phyloP scores from a whole-genome alignment of 805 yeast species.

The Ogataea nitratoaversa region DNA sequence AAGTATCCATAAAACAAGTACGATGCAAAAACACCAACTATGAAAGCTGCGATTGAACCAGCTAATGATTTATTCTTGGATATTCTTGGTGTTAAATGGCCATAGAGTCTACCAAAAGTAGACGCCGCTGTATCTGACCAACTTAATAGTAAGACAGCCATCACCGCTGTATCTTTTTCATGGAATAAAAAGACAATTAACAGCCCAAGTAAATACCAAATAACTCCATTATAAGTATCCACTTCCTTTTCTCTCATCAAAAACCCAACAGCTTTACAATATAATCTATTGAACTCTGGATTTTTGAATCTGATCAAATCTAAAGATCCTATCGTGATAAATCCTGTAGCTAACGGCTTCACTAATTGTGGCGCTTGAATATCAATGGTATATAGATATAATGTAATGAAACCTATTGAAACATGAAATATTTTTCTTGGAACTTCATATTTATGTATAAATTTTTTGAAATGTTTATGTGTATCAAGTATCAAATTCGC shows the following conservation, averaged over 20 bases:
- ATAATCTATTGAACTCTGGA: constrained; percentile 57
- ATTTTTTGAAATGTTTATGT: constrained; percentile 26
- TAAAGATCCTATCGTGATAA: constrained; percentile 51
- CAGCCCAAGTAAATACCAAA: constrained; percentile 83
- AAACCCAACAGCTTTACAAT: constrained; percentile 69
- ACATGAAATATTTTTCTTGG: constrained; percentile 88
- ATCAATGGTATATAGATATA: constrained; percentile 67
- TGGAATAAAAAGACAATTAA: constrained; percentile 62
- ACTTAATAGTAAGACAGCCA: constrained; percentile 75
- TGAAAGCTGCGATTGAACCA: constrained; percentile 84
- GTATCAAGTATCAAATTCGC: constrained; percentile 22
- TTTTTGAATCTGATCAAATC: constrained; percentile 67
- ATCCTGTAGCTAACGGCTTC: constrained; percentile 51
- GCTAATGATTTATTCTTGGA: constrained; percentile 78
- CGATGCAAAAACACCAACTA: constrained; percentile 64
- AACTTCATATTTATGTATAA: constrained; percentile 66
- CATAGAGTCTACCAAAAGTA: constrained; percentile 83
- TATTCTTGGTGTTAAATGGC: constrained; percentile 77
- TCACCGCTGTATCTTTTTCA: constrained; percentile 76
- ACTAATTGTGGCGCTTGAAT: constrained; percentile 53
- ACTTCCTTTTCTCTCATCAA: constrained; percentile 84
- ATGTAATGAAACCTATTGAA: constrained; percentile 78
- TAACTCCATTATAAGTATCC: constrained; percentile 71
- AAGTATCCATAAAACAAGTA: constrained; percentile 68
- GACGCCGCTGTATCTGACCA: constrained; percentile 99